phyloP scores from a whole-genome alignment of 495 filamentous ascomycete species.

The Penicillium goetzii region DNA sequence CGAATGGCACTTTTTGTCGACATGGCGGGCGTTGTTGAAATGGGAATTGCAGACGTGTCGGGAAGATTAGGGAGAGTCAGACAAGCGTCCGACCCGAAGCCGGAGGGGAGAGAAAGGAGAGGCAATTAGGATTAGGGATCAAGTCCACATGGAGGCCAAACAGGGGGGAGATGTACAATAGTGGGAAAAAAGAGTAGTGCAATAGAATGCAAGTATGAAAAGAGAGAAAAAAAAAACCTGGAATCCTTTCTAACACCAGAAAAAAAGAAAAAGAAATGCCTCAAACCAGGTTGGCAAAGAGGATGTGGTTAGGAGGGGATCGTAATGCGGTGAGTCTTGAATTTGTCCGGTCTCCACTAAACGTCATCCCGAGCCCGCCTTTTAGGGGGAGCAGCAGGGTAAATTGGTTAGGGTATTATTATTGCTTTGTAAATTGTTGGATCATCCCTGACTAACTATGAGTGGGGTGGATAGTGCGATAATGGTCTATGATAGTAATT shows the following conservation, averaged over 20 bases:
- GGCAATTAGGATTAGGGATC: not conserved
- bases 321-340: conserved; percentile 33
- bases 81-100: conserved; percentile 26
- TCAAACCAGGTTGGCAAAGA: conserved; percentile 6
- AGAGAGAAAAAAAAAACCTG: not conserved
- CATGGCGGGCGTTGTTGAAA: conserved; percentile 19
- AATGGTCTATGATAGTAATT: not conserved
- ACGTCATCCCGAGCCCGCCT: conserved; percentile 26
- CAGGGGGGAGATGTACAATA: conserved; percentile 8
- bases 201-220: conserved; percentile 10
- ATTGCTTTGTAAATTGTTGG: no score
- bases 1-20: conserved; percentile 27
- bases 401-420: no score
- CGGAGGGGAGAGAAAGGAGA: conserved; percentile 14
- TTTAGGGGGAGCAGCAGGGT: no score
- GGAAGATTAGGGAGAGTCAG: conserved; percentile 27
- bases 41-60: conserved; percentile 17
- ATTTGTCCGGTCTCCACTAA: conserved; percentile 25
- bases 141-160: conserved; percentile 12
- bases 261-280: conserved; percentile 10
- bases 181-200: conserved; percentile 1
- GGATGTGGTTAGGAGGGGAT: conserved; percentile 8
- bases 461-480: not conserved
- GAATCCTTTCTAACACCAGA: conserved; percentile 1
- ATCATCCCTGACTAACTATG: no score